Evolutionary conservation across 345 rosid genomes (phyloP).

Genomic region (Citrus sp.): DNA sequence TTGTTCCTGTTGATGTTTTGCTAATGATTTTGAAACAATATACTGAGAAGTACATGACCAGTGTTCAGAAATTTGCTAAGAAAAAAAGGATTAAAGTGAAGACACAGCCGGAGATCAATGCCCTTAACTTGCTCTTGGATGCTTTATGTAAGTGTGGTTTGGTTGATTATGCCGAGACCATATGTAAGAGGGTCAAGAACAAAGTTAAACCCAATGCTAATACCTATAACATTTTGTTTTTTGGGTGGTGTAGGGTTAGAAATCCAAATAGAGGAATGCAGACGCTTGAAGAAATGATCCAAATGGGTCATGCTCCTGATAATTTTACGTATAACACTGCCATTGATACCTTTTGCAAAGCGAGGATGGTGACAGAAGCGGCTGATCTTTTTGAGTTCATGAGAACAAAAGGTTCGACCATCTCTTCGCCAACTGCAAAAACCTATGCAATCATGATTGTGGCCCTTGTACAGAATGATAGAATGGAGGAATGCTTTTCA

Average conservation of each 20-base stretch:
- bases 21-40: slow-evolving; percentile 56
- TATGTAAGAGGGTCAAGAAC: slow-evolving; percentile 54
- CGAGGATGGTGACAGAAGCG: slow-evolving; percentile 79
- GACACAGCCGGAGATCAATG: slow-evolving; percentile 86
- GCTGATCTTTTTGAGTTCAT: slow-evolving; percentile 77
- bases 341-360: slow-evolving; percentile 74
- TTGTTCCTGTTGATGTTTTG: slow-evolving; percentile 58
- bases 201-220: slow-evolving; percentile 62
- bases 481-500: slow-evolving; percentile 58
- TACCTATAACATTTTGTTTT: slow-evolving; percentile 73
- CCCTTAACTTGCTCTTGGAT: slow-evolving; percentile 78
- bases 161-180: slow-evolving; percentile 59
- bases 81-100: slow-evolving; percentile 83
- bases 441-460: slow-evolving; percentile 72
- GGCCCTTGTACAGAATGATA: slow-evolving; percentile 60
- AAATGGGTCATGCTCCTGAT: slow-evolving; percentile 70
- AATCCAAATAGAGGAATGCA: slow-evolving; percentile 67
- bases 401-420: slow-evolving; percentile 70
- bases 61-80: slow-evolving; percentile 82
- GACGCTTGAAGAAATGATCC: slow-evolving; percentile 79
- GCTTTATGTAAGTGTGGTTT: slow-evolving; percentile 82
- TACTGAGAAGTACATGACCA: slow-evolving; percentile 72
- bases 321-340: slow-evolving; percentile 84
- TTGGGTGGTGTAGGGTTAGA: slow-evolving; percentile 91
- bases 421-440: slow-evolving; percentile 87